Conservation (phyloP, 83 land plant genomes). For the Picea mariana region DNA sequence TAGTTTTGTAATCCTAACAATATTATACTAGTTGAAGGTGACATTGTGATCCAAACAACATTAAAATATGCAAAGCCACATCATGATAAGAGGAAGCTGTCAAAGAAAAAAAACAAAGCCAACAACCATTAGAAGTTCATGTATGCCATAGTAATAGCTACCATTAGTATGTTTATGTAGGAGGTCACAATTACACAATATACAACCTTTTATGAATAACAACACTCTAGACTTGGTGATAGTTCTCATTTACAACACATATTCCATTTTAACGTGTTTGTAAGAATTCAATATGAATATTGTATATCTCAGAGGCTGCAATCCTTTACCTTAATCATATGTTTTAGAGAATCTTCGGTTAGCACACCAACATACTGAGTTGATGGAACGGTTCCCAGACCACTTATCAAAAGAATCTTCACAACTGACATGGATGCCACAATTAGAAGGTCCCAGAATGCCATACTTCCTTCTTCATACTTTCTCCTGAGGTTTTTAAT, state of each 20-base stretch:
- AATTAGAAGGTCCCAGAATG: constrained; percentile 33
- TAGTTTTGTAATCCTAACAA: no score
- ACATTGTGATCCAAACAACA: no score
- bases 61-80: no score
- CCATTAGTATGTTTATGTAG: background rate
- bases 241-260: background rate
- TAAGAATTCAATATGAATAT: background rate
- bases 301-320: background rate
- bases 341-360: constrained; percentile 35
- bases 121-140: no score
- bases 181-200: background rate
- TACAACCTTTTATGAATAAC: background rate
- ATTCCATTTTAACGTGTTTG: background rate
- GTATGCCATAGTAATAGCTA: background rate
- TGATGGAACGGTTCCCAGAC: constrained; percentile 42
- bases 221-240: background rate
- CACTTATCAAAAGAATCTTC: constrained; percentile 48
- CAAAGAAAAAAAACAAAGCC: no score
- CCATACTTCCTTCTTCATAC: constrained; percentile 23
- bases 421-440: constrained; percentile 50
- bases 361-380: constrained; percentile 26
- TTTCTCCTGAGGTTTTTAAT: background rate
- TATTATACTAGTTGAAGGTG: no score
- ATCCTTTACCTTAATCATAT: constrained; percentile 42
- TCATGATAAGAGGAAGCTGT: no score